phyloP scores from a whole-genome alignment of 2,329 filamentous ascomycete species.

The Verticillium tricorpus region DNA sequence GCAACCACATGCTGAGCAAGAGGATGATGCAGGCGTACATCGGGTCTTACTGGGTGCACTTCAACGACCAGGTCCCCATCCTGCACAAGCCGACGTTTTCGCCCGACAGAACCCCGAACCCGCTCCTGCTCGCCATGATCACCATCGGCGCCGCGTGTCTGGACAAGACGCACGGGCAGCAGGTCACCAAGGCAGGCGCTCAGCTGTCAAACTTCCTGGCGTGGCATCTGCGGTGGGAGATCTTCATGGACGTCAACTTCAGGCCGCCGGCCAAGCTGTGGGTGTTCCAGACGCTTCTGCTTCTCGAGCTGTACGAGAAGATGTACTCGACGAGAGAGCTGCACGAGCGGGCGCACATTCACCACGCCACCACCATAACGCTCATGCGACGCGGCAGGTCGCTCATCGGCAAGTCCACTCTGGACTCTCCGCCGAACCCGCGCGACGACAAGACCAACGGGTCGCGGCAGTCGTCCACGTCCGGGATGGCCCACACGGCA shows the following conservation, averaged over 20 bases:
- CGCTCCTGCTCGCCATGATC: constrained; percentile 84
- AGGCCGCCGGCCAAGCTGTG: constrained; percentile 89
- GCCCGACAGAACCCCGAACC: constrained; percentile 77
- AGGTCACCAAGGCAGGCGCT: constrained; percentile 70
- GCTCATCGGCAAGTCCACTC: constrained; percentile 76
- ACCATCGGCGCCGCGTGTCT: constrained; percentile 87
- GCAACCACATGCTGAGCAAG: constrained; percentile 68
- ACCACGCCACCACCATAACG: constrained; percentile 92
- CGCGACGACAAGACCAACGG: constrained; percentile 55
- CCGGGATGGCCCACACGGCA: constrained; percentile 60
- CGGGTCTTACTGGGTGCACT: constrained; percentile 89
- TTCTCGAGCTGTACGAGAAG: constrained; percentile 94
- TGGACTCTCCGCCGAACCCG: constrained; percentile 77
- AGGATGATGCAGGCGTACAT: constrained; percentile 97
- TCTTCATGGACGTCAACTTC: constrained; percentile 89
- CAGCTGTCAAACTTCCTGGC: constrained; percentile 85
- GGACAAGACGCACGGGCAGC: constrained; percentile 73
- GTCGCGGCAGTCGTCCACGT: constrained; percentile 57
- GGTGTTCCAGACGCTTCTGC: constrained; percentile 87
- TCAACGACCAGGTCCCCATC: constrained; percentile 91
- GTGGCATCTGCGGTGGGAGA: constrained; percentile 91
- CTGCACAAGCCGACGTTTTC: constrained; percentile 92
- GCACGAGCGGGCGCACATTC: constrained; percentile 92
- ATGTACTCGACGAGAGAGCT: constrained; percentile 91
- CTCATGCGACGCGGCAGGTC: constrained; percentile 92